Evolutionary conservation across 2,329 filamentous ascomycete genomes (phyloP).

Genomic region (Plenodomus tracheiphilus): DNA sequence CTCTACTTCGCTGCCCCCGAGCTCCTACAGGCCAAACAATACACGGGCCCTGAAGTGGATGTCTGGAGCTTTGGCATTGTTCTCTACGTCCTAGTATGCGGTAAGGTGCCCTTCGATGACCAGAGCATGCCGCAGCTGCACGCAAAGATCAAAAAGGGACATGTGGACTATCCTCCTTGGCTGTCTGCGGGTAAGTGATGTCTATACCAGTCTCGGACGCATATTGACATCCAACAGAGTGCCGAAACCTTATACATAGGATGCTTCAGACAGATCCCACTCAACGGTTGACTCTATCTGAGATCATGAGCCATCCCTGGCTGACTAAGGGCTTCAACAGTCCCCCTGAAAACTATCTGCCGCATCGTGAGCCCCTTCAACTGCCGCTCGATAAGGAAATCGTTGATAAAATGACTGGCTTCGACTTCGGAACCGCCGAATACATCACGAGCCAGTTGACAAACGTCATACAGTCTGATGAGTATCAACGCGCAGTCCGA

Average conservation of each 20-base stretch:
- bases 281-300: constrained; percentile 80
- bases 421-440: constrained; percentile 91
- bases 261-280: constrained; percentile 96
- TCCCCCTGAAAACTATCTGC: constrained; percentile 87
- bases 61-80: constrained; percentile 99
- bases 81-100: constrained; percentile 93
- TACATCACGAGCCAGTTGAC: constrained; percentile 80
- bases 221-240: constrained; percentile 63
- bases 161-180: constrained; percentile 95
- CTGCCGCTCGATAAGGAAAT: constrained; percentile 82
- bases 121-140: constrained; percentile 98
- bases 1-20: constrained; percentile 97
- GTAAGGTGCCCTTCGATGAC: constrained; percentile 97
- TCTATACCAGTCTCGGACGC: neutral
- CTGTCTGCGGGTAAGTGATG: constrained; percentile 74
- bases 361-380: constrained; percentile 79
- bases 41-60: constrained; percentile 95
- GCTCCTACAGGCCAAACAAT: constrained; percentile 87
- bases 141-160: constrained; percentile 97
- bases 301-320: constrained; percentile 96
- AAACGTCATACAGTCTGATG: constrained; percentile 86
- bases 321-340: constrained; percentile 88
- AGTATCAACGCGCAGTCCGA: constrained; percentile 85
- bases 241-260: constrained; percentile 85
- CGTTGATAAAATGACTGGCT: constrained; percentile 93